A percentile compares a stretch with the other conserved stretches of the same genome.
These are phyloP conservation scores for Parathielavia hyrcaniae DNA, from an alignment of 495 filamentous ascomycete species.

Conservation along the genomic window DNA sequence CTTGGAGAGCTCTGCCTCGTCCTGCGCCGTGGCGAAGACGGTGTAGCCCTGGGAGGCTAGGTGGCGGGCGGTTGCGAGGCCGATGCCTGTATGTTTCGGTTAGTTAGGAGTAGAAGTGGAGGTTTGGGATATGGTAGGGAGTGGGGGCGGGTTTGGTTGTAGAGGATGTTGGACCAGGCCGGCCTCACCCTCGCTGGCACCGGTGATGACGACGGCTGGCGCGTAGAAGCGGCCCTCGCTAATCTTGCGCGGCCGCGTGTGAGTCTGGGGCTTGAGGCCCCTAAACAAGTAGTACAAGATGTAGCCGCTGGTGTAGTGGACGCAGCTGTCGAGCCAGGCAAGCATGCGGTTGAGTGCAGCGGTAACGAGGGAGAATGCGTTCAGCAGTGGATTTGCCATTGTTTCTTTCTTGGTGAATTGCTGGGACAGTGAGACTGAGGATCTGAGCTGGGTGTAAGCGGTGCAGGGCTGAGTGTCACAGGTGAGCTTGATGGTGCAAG, in stretches of 20 bases:
- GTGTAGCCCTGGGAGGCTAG: not conserved
- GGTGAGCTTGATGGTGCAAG: too few relatives aligned
- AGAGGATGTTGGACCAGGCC: not conserved
- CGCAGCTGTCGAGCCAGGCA: not conserved
- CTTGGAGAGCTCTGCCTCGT: not conserved
- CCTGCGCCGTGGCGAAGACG: not conserved
- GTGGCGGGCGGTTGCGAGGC: not conserved
- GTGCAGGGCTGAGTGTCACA: too few relatives aligned
- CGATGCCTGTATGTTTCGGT: not conserved
- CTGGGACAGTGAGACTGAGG: too few relatives aligned
- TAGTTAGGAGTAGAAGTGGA: too few relatives aligned
- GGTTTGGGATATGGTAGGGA: too few relatives aligned
- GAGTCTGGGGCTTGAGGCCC: not conserved
- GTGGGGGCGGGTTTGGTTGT: not conserved
- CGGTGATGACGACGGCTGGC: not conserved
- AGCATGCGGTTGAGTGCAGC: not conserved
- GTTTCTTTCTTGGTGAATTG: not conserved
- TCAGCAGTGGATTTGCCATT: not conserved
- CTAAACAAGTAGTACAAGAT: not conserved
- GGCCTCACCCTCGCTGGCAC: not conserved
- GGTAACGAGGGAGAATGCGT: not conserved
- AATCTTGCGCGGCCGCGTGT: not conserved
- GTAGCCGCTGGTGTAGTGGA: not conserved
- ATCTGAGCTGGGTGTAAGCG: too few relatives aligned
- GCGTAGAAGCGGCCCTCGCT: not conserved